Conservation (phyloP, 208 protist species). For the Wallacemonas sp. region DNA sequence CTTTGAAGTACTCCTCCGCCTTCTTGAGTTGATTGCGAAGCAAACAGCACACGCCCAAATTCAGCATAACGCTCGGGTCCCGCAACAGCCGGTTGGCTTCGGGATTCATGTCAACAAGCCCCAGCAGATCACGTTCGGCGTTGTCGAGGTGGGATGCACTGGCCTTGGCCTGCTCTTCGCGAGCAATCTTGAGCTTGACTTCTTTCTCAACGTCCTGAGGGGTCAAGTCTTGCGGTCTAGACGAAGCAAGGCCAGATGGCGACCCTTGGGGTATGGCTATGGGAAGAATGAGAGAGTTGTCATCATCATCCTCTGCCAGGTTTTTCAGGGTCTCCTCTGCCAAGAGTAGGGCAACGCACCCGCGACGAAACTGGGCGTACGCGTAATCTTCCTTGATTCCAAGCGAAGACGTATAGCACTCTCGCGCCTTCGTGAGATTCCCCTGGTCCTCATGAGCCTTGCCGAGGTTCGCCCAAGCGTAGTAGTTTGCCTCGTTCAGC, state of each 20-base stretch:
- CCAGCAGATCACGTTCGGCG: constrained; percentile 54
- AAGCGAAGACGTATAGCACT: constrained; percentile 74
- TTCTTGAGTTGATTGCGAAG: constrained; percentile 54
- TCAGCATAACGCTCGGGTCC: constrained; percentile 64
- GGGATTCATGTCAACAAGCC: constrained; percentile 31
- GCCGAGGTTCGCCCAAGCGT: constrained; percentile 90
- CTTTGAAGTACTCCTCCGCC: constrained; percentile 65
- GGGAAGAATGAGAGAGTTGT: constrained; percentile 7
- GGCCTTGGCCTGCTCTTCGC: constrained; percentile 29
- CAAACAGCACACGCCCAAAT: constrained; percentile 72
- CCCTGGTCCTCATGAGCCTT: constrained; percentile 87
- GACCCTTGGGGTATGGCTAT: background rate
- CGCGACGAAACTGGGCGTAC: constrained; percentile 76
- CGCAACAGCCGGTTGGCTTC: constrained; percentile 26
- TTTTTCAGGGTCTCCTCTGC: constrained; percentile 29
- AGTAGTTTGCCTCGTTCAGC: constrained; percentile 93
- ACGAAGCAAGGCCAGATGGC: background rate
- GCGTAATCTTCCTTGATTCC: constrained; percentile 74
- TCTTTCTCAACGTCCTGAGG: constrained; percentile 43
- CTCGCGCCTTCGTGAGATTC: constrained; percentile 61
- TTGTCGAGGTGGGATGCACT: constrained; percentile 16
- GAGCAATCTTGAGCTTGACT: constrained; percentile 25
- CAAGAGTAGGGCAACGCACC: constrained; percentile 57
- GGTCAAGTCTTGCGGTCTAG: constrained; percentile 17
- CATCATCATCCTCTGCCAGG: constrained; percentile 3